Conservation (phyloP, 1,284 basidiomycete genomes). For the Leccinum pachyderme region DNA sequence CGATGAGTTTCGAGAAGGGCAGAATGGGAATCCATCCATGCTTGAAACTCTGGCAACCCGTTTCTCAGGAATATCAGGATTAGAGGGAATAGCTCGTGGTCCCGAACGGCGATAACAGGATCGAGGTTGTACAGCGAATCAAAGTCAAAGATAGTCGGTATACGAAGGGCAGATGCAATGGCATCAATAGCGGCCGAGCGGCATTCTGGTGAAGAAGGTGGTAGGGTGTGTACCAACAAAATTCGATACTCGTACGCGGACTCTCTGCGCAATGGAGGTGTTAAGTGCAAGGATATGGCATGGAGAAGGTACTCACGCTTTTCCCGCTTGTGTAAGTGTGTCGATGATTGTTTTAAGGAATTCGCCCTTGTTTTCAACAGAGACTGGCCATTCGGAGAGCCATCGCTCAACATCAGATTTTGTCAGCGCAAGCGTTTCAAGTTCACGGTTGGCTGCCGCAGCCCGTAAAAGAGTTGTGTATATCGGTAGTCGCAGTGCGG, state of each 20-base stretch:
- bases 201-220: conserved; percentile 48
- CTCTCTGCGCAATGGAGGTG: conserved; percentile 37
- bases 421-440: conserved; percentile 39
- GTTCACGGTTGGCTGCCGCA: conserved; percentile 65
- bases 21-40: conserved; percentile 60
- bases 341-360: conserved; percentile 72
- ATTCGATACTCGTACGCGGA: conserved; percentile 65
- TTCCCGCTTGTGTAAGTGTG: conserved; percentile 55
- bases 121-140: conserved; percentile 79
- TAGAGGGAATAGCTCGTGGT: conserved; percentile 65
- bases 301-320: conserved; percentile 46
- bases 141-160: conserved; percentile 76
- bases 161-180: conserved; percentile 66
- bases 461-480: conserved; percentile 68
- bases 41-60: conserved; percentile 60
- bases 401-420: not conserved
- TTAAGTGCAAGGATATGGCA: not conserved
- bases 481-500: conserved; percentile 63
- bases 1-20: conserved; percentile 58
- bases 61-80: conserved; percentile 72
- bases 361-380: conserved; percentile 61
- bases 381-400: conserved; percentile 71
- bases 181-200: conserved; percentile 57
- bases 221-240: conserved; percentile 59
- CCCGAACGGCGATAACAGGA: conserved; percentile 66